phyloP scores from a whole-genome alignment of 257 asterid genomes.

The Solanum appendiculatum region DNA sequence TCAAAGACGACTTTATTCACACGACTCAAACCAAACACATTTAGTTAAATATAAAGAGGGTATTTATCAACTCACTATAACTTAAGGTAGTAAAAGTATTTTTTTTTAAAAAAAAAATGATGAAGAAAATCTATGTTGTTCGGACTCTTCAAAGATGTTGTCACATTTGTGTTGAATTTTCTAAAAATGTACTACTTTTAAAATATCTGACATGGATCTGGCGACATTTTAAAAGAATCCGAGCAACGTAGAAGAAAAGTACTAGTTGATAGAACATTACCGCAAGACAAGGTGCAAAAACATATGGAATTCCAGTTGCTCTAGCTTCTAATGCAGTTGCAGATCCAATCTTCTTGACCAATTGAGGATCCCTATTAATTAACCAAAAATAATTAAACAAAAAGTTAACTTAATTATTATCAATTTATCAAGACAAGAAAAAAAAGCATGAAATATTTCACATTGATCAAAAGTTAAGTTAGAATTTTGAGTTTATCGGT shows the following conservation, averaged over 20 bases:
- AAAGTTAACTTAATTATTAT: background rate
- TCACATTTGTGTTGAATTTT: too few species aligned
- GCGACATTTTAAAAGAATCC: too few species aligned
- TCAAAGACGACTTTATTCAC: too few species aligned
- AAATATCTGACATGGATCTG: fast-evolving
- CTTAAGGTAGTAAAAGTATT: too few species aligned
- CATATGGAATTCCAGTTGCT: slow-evolving; percentile 16
- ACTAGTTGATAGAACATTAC: background rate
- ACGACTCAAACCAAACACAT: background rate
- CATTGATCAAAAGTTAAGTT: background rate
- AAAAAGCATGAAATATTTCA: background rate
- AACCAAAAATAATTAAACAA: background rate
- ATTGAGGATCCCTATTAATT: slow-evolving; percentile 9
- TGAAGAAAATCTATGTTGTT: background rate
- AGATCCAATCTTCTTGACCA: slow-evolving; percentile 10
- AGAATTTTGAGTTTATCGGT: fast-evolving
- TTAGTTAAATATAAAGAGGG: background rate
- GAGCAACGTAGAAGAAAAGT: background rate
- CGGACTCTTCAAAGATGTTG: fast-evolving
- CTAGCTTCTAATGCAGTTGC: slow-evolving; percentile 17
- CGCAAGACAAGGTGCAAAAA: slow-evolving; percentile 16
- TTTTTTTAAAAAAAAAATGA: too few species aligned
- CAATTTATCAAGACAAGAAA: background rate
- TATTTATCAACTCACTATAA: too few species aligned
- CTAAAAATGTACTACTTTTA: too few species aligned